phyloP scores from a whole-genome alignment of 768 basidiomycete genomes.

The Lactarius trivialis region DNA sequence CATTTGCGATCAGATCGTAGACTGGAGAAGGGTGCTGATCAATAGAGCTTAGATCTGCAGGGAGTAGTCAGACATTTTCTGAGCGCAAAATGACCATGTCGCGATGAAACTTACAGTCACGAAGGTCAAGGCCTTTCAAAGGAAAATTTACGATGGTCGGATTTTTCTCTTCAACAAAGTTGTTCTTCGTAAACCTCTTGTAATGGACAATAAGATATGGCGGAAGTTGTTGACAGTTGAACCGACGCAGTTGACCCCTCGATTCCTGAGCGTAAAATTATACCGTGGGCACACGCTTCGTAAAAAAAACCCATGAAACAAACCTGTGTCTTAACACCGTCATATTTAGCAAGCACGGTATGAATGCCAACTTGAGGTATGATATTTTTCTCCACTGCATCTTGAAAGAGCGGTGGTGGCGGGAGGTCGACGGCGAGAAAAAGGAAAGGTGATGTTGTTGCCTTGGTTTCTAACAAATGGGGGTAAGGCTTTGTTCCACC shows the following conservation, averaged over 20 bases:
- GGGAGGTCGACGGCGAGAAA: conserved; percentile 95
- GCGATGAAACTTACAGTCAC: conserved; percentile 62
- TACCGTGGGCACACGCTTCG: conserved; percentile 21
- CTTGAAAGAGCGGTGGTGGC: conserved; percentile 96
- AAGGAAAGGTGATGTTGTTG: conserved; percentile 81
- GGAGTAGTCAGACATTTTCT: not conserved
- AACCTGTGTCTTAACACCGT: conserved; percentile 86
- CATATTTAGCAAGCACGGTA: conserved; percentile 87
- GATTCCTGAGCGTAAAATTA: conserved; percentile 54
- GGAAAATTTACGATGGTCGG: conserved; percentile 99
- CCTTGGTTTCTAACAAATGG: conserved; percentile 65
- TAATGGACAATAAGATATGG: conserved; percentile 91
- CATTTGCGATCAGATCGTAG: conserved; percentile 94
- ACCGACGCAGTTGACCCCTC: conserved; percentile 75
- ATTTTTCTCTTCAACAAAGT: conserved; percentile 97
- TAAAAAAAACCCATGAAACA: conserved; percentile 25
- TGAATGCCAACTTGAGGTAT: conserved; percentile 95
- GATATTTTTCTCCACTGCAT: conserved; percentile 94
- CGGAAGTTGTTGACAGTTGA: conserved; percentile 84
- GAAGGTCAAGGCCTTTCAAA: conserved; percentile 84
- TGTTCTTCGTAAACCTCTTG: conserved; percentile 95
- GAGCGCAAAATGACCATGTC: not conserved
- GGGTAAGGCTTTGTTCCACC: not conserved
- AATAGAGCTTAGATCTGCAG: conserved; percentile 71
- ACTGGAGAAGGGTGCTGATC: conserved; percentile 52